Evolutionary conservation across 1,284 basidiomycete species (phyloP).

Genomic region (Marasmius sp.): DNA sequence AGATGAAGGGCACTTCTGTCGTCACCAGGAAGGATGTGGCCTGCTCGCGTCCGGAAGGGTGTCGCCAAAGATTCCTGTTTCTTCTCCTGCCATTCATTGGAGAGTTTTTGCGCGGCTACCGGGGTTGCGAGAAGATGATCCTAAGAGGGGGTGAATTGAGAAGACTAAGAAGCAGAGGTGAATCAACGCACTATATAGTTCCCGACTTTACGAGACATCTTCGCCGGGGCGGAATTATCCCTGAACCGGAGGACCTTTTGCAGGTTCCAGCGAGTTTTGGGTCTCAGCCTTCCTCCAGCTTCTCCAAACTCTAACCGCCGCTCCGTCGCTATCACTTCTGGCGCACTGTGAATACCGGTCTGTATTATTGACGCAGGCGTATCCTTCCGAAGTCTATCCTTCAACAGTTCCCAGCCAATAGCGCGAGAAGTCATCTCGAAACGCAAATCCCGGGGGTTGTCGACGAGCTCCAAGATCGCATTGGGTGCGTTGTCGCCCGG

Average conservation of each 20-base stretch:
- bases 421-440: slow-evolving; percentile 85
- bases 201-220: slow-evolving; percentile 45
- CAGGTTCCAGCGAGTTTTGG: slow-evolving; percentile 67
- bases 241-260: slow-evolving; percentile 67
- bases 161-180: not conserved
- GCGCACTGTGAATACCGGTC: slow-evolving; percentile 45
- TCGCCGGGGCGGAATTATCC: slow-evolving; percentile 36
- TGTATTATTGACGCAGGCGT: slow-evolving; percentile 48
- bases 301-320: slow-evolving; percentile 34
- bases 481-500: slow-evolving; percentile 92
- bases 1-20: slow-evolving; percentile 46
- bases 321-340: slow-evolving; percentile 49
- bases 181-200: slow-evolving; percentile 47
- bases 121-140: slow-evolving; percentile 56
- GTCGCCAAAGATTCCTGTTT: slow-evolving; percentile 22
- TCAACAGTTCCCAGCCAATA: slow-evolving; percentile 76
- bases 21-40: slow-evolving; percentile 50
- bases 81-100: slow-evolving; percentile 37
- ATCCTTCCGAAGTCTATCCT: slow-evolving; percentile 47
- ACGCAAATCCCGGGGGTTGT: slow-evolving; percentile 88
- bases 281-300: slow-evolving; percentile 47
- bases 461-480: slow-evolving; percentile 92
- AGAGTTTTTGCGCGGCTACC: slow-evolving; percentile 31
- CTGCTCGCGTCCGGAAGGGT: slow-evolving; percentile 40
- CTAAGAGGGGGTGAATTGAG: slow-evolving; percentile 28